These are phyloP conservation scores for Irpex sp. DNA, from an alignment of 1,284 basidiomycete species.

Conservation along the genomic window DNA sequence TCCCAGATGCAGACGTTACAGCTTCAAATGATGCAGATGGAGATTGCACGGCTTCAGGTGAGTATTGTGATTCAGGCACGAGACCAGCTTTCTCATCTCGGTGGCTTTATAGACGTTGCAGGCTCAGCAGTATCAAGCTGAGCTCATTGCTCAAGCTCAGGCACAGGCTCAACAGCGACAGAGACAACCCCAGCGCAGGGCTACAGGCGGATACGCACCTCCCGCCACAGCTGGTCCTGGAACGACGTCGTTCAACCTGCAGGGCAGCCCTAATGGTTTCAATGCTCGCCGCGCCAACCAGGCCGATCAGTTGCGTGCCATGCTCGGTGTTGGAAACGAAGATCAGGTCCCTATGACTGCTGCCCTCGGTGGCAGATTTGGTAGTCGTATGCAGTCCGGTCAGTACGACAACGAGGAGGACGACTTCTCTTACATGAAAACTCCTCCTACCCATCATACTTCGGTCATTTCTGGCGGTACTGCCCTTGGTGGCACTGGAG, in stretches of 20 bases:
- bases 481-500: conserved; percentile 43
- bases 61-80: conserved; percentile 21
- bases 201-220: conserved; percentile 46
- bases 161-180: conserved; percentile 25
- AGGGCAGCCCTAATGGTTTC: conserved; percentile 31
- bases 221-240: conserved; percentile 69
- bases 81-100: not conserved
- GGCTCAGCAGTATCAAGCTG: conserved; percentile 58
- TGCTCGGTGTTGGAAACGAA: conserved; percentile 52
- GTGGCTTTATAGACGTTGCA: conserved; percentile 30
- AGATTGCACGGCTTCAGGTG: conserved; percentile 76
- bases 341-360: conserved; percentile 74
- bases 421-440: conserved; percentile 27
- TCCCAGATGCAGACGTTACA: conserved; percentile 58
- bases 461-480: conserved; percentile 71
- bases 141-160: conserved; percentile 41
- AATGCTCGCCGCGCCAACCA: conserved; percentile 64
- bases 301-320: conserved; percentile 57
- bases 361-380: conserved; percentile 70
- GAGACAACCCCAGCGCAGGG: conserved; percentile 36
- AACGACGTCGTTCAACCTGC: conserved; percentile 56
- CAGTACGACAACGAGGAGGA: conserved; percentile 39
- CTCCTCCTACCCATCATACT: conserved; percentile 52
- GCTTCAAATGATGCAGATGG: conserved; percentile 79
- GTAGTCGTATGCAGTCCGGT: conserved; percentile 51